These are phyloP conservation scores for Sporisorium graminicola DNA, from an alignment of 1,284 basidiomycete genomes.

Conservation along the genomic window DNA sequence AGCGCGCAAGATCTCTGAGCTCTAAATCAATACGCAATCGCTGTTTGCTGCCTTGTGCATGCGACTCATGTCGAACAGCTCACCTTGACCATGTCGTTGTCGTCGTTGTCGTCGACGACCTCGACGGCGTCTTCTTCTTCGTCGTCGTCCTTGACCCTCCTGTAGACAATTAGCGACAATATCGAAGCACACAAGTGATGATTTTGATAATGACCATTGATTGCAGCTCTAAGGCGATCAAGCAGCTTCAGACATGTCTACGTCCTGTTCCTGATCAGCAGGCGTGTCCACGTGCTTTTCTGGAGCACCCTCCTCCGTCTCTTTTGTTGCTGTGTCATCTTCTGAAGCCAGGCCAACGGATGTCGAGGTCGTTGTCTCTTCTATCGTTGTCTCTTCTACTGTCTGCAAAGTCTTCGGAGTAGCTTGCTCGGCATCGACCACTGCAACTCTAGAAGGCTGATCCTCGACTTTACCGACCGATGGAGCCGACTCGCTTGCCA, in stretches of 20 bases:
- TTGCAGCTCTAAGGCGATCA: background rate
- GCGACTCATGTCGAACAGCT: background rate
- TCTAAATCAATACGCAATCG: background rate
- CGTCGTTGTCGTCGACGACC: background rate
- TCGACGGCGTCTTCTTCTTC: too few species aligned
- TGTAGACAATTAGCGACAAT: background rate
- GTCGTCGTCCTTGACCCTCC: background rate
- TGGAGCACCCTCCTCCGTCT: background rate
- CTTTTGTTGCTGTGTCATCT: background rate
- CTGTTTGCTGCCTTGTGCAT: background rate
- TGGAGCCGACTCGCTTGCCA: background rate
- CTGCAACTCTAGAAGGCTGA: conserved; percentile 7
- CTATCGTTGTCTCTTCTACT: background rate
- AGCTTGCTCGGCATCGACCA: conserved; percentile 2
- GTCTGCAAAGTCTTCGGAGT: conserved; percentile 1
- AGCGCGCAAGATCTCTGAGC: too few species aligned
- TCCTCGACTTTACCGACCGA: background rate
- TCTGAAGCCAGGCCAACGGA: background rate
- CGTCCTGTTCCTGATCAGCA: conserved; percentile 17
- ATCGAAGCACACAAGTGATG: background rate
- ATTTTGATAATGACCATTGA: background rate
- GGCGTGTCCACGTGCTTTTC: conserved; percentile 2
- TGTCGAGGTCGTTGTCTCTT: background rate
- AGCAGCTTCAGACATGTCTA: conserved; percentile 34
- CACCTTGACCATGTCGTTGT: background rate